Conservation (phyloP, 2,329 filamentous ascomycete species). For the Exophiala phaeomuriformis region DNA sequence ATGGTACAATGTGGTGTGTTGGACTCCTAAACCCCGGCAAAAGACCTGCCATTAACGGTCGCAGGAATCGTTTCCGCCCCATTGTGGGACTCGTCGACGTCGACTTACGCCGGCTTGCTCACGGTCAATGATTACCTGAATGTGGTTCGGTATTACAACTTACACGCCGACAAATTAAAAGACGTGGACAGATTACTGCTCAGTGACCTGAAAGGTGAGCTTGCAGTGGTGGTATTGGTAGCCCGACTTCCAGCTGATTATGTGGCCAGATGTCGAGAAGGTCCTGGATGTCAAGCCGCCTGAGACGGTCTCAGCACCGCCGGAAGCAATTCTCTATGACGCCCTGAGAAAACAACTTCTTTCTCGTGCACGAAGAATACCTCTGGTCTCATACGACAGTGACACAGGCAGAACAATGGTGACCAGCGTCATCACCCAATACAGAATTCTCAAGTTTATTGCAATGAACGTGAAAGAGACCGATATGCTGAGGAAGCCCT, state of each 20-base stretch:
- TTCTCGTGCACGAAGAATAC: slow-evolving; percentile 86
- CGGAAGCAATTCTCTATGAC: slow-evolving; percentile 83
- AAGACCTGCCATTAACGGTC: slow-evolving; percentile 20
- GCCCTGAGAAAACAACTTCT: slow-evolving; percentile 90
- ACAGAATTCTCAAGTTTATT: slow-evolving; percentile 97
- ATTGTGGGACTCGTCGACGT: slow-evolving; percentile 89
- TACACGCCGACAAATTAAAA: slow-evolving; percentile 82
- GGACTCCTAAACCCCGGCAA: slow-evolving; percentile 11
- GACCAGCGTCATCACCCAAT: slow-evolving; percentile 94
- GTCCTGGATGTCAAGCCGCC: slow-evolving; percentile 84
- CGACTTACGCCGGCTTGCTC: slow-evolving; percentile 85
- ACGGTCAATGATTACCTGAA: slow-evolving; percentile 98
- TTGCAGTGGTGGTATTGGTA: slow-evolving; percentile 9
- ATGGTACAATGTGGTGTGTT: slow-evolving; percentile 81
- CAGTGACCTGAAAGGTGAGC: slow-evolving; percentile 77
- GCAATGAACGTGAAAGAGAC: slow-evolving; percentile 91
- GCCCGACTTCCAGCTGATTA: neutral
- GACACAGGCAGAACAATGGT: slow-evolving; percentile 90
- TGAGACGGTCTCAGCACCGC: slow-evolving; percentile 93
- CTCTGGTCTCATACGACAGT: slow-evolving; percentile 85
- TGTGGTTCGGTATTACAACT: slow-evolving; percentile 97
- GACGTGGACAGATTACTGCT: slow-evolving; percentile 91
- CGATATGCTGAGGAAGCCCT: slow-evolving; percentile 75
- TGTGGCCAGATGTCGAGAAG: slow-evolving; percentile 73
- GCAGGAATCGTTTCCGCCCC: slow-evolving; percentile 94